Base-by-base conservation (phyloP, 2,329 filamentous ascomycete species). In the Penicillium occitanis region DNA sequence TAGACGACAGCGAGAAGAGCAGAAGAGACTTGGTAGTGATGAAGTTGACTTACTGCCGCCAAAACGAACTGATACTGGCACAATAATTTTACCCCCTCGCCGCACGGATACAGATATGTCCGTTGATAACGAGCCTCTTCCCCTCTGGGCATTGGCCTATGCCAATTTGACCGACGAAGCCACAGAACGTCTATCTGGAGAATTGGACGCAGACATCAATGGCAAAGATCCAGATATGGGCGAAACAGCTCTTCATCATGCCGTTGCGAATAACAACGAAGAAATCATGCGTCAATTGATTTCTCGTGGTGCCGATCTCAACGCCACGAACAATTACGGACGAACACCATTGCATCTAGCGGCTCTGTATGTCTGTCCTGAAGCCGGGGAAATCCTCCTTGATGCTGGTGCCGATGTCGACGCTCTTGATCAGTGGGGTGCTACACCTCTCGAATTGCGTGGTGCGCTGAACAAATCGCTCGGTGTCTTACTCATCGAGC, bases 141-240 rank as follows among this genome's bases (percentile, higher is more conserved):
- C 53, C n/a, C 33, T 57, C 10, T 57, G 19, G 58, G 40, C 58
- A 42, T n/a, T 61, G 17, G 28, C 58, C 5, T 19, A 28, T 35
- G 58, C 58, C 58, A n/a, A 48, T 48, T 37, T 44, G 13, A 60
- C 14, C 37, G 37, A 60, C 37, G 57, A 60, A 22, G 53, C 37
- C n/a, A 57, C 11, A 22, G 53, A 57, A 17, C 53, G 53, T 22
- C n/a, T 57, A 22, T 57, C 33, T 10, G 2, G 14, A 22, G 53
- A 40, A 7, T 22, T 40, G 2, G 11, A 57, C n/a, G 53, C 40
- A 40, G 53, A 57, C 25, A 57, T 57, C 33, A 22, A 57, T 25
- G 53, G n/a, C 33, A 57, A 25, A 37, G 53, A 57, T 22, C 53
- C 53, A 57, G 53, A 57, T 57, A 57, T 57, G 33, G 53, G 53